phyloP scores from a whole-genome alignment of 305 asterid species.

The Rubia tinctorum region DNA sequence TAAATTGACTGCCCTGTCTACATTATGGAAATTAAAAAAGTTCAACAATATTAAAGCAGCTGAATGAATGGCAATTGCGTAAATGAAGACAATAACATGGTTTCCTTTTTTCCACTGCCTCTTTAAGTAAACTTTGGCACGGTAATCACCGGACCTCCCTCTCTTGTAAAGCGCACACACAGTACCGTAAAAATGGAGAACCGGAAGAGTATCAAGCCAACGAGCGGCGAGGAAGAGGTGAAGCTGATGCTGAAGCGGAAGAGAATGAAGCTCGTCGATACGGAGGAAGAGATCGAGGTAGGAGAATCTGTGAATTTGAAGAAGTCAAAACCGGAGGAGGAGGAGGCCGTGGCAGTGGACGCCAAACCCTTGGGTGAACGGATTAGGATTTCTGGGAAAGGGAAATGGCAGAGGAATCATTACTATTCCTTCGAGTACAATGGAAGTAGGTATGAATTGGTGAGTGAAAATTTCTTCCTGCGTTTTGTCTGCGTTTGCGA shows the following conservation, averaged over 20 bases:
- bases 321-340: background rate
- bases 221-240: constrained; percentile 9
- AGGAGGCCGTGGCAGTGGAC: background rate
- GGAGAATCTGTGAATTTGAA: background rate
- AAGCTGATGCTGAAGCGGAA: constrained; percentile 20
- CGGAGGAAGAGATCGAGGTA: background rate
- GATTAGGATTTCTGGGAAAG: constrained; percentile 72
- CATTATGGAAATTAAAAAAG: too few species aligned
- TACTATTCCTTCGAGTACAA: constrained; percentile 63
- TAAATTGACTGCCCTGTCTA: too few species aligned
- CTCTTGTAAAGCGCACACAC: background rate
- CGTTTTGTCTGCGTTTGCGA: too few species aligned
- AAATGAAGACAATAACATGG: too few species aligned
- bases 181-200: constrained; percentile 11
- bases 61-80: too few species aligned
- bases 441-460: constrained; percentile 63
- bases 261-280: constrained; percentile 16
- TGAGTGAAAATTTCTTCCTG: too few species aligned
- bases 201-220: constrained; percentile 15
- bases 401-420: constrained; percentile 47
- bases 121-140: too few species aligned
- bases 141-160: too few species aligned
- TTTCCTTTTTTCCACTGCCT: too few species aligned
- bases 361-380: constrained; percentile 36
- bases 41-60: too few species aligned